phyloP scores from a whole-genome alignment of 495 filamentous ascomycete species.

The Hypomontagnella submonticulosa region DNA sequence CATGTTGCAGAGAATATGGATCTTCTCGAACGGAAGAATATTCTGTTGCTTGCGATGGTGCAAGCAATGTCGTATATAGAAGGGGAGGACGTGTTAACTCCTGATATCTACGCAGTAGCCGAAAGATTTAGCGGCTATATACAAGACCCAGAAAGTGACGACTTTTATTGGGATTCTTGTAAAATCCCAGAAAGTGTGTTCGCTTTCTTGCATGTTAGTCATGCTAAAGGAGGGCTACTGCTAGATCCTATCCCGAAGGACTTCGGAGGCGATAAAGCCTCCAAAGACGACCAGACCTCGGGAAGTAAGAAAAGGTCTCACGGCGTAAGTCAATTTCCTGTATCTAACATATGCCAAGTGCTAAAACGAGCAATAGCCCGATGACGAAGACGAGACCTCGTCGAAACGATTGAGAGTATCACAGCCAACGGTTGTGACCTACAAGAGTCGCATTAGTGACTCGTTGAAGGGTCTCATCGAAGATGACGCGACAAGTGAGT shows the following conservation, averaged over 20 bases:
- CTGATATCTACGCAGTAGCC: constrained; percentile 49
- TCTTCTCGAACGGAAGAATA: constrained; percentile 53
- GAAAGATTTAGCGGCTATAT: constrained; percentile 51
- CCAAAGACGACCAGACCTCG: constrained; percentile 16
- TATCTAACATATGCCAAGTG: background rate
- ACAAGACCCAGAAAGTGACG: constrained; percentile 44
- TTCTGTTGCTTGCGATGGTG: constrained; percentile 50
- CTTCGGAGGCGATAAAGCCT: constrained; percentile 14
- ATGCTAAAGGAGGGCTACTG: constrained; percentile 19
- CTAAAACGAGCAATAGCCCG: constrained; percentile 42
- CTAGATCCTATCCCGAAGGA: constrained; percentile 20
- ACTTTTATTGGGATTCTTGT: constrained; percentile 50
- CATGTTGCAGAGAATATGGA: constrained; percentile 47
- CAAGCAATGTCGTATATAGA: constrained; percentile 48
- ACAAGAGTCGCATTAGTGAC: constrained; percentile 39
- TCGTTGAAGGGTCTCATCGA: constrained; percentile 35
- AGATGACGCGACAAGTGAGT: constrained; percentile 25
- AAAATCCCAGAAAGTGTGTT: constrained; percentile 52
- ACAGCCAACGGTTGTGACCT: constrained; percentile 43
- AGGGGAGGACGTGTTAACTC: constrained; percentile 38
- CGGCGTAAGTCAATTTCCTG: constrained; percentile 44
- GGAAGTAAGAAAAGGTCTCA: constrained; percentile 51
- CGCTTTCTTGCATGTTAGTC: constrained; percentile 45
- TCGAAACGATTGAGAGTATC: constrained; percentile 40
- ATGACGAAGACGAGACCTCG: constrained; percentile 43